Evolutionary conservation across 306 rosid species (phyloP).

Genomic region (Sindora glabra): DNA sequence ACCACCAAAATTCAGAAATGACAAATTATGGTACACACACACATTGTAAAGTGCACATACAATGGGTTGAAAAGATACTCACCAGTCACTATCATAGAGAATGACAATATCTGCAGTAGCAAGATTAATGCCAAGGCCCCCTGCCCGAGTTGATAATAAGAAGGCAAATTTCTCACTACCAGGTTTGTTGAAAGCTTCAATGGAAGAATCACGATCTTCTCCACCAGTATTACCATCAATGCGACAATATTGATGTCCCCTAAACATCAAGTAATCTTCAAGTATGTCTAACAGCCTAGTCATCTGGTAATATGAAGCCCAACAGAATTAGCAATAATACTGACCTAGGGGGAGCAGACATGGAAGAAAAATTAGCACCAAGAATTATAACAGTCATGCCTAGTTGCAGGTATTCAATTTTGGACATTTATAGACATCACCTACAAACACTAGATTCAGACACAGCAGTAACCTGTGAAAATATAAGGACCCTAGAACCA

Average conservation of each 20-base stretch:
- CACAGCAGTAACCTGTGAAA: slow-evolving; percentile 52
- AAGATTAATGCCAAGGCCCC: slow-evolving; percentile 99
- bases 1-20: slow-evolving; percentile 12
- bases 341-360: background rate
- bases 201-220: slow-evolving; percentile 97
- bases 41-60: background rate
- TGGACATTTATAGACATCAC: background rate
- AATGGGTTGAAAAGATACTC: slow-evolving; percentile 9
- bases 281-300: slow-evolving; percentile 95
- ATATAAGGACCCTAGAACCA: slow-evolving; percentile 92
- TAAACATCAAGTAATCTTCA: slow-evolving; percentile 83
- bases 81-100: slow-evolving; percentile 99
- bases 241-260: slow-evolving; percentile 87
- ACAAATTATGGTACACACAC: background rate
- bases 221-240: slow-evolving; percentile 99
- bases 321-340: background rate
- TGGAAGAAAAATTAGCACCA: background rate
- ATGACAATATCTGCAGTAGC: slow-evolving; percentile 99
- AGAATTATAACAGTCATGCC: background rate
- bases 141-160: slow-evolving; percentile 90
- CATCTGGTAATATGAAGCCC: slow-evolving; percentile 50
- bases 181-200: slow-evolving; percentile 79
- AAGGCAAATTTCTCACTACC: slow-evolving; percentile 98
- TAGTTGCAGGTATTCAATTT: background rate
- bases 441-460: background rate